Conservation (phyloP, 202 grass and related monocot species). For the Zoysia matrella region DNA sequence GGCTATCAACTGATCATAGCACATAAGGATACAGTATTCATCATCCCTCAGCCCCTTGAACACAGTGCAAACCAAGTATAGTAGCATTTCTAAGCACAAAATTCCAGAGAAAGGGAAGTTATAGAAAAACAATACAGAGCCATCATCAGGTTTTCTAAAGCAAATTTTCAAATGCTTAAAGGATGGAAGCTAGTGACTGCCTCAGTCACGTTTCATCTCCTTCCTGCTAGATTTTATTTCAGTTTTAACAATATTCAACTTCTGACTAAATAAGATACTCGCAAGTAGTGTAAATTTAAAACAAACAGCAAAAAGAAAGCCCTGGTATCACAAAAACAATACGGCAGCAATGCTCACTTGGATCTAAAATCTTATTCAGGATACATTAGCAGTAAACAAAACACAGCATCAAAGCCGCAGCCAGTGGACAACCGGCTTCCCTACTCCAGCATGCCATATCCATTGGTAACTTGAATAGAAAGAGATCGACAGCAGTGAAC, state of each 20-base stretch:
- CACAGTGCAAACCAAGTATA: neutral
- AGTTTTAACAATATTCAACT: neutral
- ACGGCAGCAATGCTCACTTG: neutral
- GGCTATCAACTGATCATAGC: neutral
- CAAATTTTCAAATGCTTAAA: neutral
- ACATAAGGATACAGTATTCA: neutral
- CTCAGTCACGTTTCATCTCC: neutral
- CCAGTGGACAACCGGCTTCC: neutral
- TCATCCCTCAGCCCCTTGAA: neutral
- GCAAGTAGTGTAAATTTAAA: neutral
- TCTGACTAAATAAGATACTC: neutral
- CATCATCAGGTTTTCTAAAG: neutral
- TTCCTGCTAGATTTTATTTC: neutral
- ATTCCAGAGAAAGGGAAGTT: neutral
- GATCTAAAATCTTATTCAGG: neutral
- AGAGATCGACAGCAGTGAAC: neutral
- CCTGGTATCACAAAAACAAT: neutral
- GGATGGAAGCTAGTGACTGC: neutral
- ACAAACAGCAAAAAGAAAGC: neutral
- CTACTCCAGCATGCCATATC: neutral
- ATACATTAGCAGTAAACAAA: neutral
- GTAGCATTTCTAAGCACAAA: neutral
- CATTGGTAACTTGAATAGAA: neutral
- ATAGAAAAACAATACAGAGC: neutral
- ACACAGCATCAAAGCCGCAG: neutral